Conservation (phyloP, 2,329 filamentous ascomycete genomes). For the Mycosphaerella sp. region DNA sequence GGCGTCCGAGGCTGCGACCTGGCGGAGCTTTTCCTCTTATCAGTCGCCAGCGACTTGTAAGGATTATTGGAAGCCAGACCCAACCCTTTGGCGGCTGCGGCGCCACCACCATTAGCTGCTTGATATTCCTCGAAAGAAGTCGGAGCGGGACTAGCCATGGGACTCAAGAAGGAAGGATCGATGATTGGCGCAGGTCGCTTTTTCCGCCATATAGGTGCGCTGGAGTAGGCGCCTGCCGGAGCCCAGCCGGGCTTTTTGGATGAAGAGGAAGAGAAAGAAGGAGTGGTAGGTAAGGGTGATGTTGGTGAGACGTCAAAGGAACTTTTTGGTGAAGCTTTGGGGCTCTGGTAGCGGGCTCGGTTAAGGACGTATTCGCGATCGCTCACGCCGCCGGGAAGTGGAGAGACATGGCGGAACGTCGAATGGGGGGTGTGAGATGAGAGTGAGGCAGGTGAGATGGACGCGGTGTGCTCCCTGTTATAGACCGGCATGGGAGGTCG, state of each 20-base stretch:
- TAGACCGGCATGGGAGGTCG: conserved; percentile 1
- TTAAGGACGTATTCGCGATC: neutral
- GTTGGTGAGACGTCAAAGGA: no score
- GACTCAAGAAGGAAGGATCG: neutral
- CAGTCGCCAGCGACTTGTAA: neutral
- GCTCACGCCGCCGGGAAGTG: neutral
- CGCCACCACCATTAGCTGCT: neutral
- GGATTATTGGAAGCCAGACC: neutral
- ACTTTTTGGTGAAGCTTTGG: neutral
- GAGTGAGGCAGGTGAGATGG: neutral
- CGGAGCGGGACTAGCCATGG: neutral
- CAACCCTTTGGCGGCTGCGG: neutral
- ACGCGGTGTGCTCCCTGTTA: neutral
- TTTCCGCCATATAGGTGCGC: conserved; percentile 3
- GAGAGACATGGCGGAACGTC: neutral
- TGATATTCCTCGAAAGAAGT: neutral
- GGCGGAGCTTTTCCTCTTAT: neutral
- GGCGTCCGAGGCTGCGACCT: neutral
- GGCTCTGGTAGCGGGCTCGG: neutral
- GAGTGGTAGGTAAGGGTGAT: neutral
- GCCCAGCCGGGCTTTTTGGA: neutral
- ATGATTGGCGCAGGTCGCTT: conserved; percentile 2
- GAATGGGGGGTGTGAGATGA: neutral
- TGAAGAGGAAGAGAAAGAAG: neutral
- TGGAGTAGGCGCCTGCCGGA: conserved; percentile 1